Conservation (phyloP, 345 rosid genomes). For the Ailanthus altissimus region DNA sequence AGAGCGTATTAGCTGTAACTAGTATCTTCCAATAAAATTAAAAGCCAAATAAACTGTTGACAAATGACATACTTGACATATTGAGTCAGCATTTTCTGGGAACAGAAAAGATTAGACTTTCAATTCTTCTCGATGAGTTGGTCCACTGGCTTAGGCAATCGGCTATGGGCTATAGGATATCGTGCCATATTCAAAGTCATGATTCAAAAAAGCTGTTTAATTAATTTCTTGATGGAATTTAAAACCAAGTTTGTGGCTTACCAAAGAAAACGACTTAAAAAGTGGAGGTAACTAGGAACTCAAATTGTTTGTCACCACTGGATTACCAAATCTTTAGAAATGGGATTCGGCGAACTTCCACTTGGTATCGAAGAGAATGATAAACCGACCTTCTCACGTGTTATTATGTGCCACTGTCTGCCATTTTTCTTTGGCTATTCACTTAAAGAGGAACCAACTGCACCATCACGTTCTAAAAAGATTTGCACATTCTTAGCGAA, state of each 20-base stretch:
- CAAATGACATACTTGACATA: too few relatives aligned
- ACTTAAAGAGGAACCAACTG: neutral
- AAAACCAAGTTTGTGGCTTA: neutral
- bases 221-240: neutral
- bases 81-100: too few relatives aligned
- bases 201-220: too few relatives aligned
- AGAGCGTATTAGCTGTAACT: too few relatives aligned
- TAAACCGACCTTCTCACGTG: slow-evolving; percentile 7
- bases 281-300: slow-evolving; percentile 4
- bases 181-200: neutral
- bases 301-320: neutral
- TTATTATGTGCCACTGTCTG: slow-evolving; percentile 12
- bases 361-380: neutral
- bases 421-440: slow-evolving; percentile 1
- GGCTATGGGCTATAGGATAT: neutral
- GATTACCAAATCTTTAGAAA: neutral
- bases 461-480: neutral
- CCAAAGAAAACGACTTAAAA: neutral
- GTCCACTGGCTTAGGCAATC: neutral
- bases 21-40: too few relatives aligned
- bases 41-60: too few relatives aligned
- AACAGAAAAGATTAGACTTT: neutral
- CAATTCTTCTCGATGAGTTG: neutral
- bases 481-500: neutral
- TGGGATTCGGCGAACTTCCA: slow-evolving; percentile 18